These are phyloP conservation scores for Trichomonascaceae sp. DNA, from an alignment of 1,139 yeast species.

Conservation along the genomic window DNA sequence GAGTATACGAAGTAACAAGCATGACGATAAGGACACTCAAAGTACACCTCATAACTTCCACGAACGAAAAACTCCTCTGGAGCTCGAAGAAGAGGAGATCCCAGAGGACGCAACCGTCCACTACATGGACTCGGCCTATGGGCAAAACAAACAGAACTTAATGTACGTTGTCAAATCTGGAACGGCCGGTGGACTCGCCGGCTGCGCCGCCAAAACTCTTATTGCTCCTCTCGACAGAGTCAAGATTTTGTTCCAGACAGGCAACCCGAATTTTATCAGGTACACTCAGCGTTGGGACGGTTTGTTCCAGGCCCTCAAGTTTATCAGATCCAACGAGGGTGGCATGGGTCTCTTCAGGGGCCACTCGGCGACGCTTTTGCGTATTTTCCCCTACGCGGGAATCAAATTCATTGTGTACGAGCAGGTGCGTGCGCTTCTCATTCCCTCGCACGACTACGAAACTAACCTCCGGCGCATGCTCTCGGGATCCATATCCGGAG, in stretches of 20 bases:
- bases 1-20: too few species aligned
- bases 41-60: too few species aligned
- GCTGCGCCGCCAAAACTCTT: constrained; percentile 85
- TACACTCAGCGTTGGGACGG: constrained; percentile 77
- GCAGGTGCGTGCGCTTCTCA: constrained; percentile 68
- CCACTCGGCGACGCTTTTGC: constrained; percentile 77
- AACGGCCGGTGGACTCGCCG: constrained; percentile 91
- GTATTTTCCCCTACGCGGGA: constrained; percentile 96
- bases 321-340: constrained; percentile 65
- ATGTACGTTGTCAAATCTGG: constrained; percentile 79
- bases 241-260: constrained; percentile 87
- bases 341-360: constrained; percentile 79
- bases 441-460: constrained; percentile 63
- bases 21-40: too few species aligned
- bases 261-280: constrained; percentile 74
- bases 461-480: constrained; percentile 67
- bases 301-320: constrained; percentile 53
- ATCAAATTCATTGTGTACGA: constrained; percentile 96
- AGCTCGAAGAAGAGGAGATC: neutral
- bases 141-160: constrained; percentile 50
- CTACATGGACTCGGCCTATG: neutral
- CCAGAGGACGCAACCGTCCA: neutral
- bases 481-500: constrained; percentile 82
- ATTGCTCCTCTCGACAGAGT: constrained; percentile 95
- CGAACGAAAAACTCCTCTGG: too few species aligned